Evolutionary conservation across 1,284 basidiomycete genomes (phyloP).

Genomic region (Fomitopsis betulina): DNA sequence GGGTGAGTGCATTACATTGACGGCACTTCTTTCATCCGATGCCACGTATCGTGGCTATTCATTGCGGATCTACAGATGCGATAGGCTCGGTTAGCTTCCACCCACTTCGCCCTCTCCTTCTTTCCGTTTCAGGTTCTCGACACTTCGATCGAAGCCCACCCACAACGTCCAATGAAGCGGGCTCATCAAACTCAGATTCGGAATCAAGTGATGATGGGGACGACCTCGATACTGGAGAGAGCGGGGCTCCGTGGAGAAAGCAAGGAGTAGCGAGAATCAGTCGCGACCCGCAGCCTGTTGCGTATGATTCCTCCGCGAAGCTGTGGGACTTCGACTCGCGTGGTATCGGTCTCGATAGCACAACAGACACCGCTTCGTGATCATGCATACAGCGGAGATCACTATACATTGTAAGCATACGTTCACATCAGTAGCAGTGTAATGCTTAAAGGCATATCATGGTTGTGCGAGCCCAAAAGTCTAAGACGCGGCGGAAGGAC

Average conservation of each 20-base stretch:
- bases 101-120: slow-evolving; percentile 43
- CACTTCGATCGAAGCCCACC: slow-evolving; percentile 38
- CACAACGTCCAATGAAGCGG: neutral
- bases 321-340: slow-evolving; percentile 15
- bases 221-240: neutral
- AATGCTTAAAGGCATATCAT: neutral
- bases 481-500: neutral
- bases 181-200: slow-evolving; percentile 9
- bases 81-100: slow-evolving; percentile 62
- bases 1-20: slow-evolving; percentile 28
- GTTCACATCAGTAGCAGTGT: neutral
- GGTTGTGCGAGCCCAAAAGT: neutral
- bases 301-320: slow-evolving; percentile 17
- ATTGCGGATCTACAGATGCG: slow-evolving; percentile 39
- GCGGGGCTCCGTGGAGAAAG: neutral
- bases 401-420: neutral
- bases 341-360: neutral
- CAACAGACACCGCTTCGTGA: neutral
- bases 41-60: neutral
- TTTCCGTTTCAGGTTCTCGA: slow-evolving; percentile 66
- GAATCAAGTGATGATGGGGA: slow-evolving; percentile 5
- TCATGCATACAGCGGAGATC: neutral
- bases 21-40: neutral
- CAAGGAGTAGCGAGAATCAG: slow-evolving; percentile 6
- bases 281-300: slow-evolving; percentile 14